Evolutionary conservation across 2,329 filamentous ascomycete genomes (phyloP).

Genomic region (Rutstroemia sydowiana): DNA sequence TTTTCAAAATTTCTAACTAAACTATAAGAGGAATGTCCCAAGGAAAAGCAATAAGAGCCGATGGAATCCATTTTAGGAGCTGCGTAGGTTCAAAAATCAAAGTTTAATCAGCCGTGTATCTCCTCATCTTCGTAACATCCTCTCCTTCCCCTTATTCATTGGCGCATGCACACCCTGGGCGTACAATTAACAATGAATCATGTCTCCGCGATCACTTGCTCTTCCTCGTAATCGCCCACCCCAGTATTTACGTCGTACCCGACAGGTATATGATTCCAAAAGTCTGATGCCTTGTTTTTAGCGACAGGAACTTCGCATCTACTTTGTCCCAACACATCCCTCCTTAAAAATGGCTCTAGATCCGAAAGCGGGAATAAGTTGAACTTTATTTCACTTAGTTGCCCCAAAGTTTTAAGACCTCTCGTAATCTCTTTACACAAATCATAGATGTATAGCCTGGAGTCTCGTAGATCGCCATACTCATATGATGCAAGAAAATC

Average conservation of each 20-base stretch:
- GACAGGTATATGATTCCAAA: not conserved
- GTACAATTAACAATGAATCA: not conserved
- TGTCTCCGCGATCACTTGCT: not conserved
- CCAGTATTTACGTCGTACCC: not conserved
- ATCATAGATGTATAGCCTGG: not conserved
- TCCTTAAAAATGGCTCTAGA: not conserved
- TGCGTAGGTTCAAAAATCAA: too few species aligned
- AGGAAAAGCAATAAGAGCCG: too few species aligned
- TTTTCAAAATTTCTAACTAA: too few species aligned
- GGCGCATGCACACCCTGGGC: too few species aligned
- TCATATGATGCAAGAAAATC: not conserved
- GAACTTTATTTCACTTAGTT: not conserved
- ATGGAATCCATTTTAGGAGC: too few species aligned
- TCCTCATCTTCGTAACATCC: too few species aligned
- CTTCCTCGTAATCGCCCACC: not conserved
- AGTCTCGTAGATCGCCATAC: not conserved
- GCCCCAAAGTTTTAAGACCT: not conserved
- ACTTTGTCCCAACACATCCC: not conserved
- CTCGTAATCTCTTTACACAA: not conserved
- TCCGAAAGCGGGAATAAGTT: not conserved
- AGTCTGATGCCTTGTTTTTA: not conserved
- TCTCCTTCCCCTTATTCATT: too few species aligned
- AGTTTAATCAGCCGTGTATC: too few species aligned
- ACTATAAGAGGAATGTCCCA: too few species aligned
- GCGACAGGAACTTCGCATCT: not conserved